Evolutionary conservation across 345 rosid species (phyloP).

Genomic region (Turritis glabra): DNA sequence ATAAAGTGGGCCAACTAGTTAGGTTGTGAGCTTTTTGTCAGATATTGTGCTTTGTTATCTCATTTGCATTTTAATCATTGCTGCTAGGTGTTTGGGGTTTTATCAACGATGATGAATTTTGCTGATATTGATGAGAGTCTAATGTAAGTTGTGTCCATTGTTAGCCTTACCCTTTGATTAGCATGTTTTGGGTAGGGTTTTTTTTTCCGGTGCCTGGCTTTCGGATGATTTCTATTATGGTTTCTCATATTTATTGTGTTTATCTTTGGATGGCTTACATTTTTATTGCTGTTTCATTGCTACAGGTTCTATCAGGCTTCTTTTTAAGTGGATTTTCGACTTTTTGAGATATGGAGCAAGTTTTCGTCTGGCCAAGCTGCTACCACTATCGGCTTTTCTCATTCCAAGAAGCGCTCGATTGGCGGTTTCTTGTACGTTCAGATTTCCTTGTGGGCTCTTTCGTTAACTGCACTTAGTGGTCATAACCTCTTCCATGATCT

Average conservation of each 20-base stretch:
- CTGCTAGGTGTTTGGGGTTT: not conserved
- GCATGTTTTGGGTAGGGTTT: not conserved
- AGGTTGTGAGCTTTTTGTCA: not conserved
- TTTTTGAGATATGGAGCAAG: slow-evolving; percentile 73
- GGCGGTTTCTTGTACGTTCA: slow-evolving; percentile 84
- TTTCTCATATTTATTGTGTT: not conserved
- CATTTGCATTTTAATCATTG: not conserved
- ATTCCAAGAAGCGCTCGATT: slow-evolving; percentile 86
- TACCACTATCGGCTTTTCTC: slow-evolving; percentile 60
- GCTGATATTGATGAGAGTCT: not conserved
- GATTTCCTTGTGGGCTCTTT: slow-evolving; percentile 85
- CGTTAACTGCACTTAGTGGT: slow-evolving; percentile 86
- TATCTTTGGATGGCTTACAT: not conserved
- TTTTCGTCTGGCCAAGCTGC: slow-evolving; percentile 65
- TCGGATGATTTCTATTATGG: not conserved
- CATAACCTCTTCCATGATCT: slow-evolving; percentile 45
- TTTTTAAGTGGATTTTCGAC: slow-evolving; percentile 42
- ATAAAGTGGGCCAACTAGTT: not conserved
- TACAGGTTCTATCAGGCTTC: slow-evolving; percentile 60
- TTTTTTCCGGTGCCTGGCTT: not conserved
- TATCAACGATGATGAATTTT: not conserved
- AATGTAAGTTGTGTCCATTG: slow-evolving; percentile 8
- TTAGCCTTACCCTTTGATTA: not conserved
- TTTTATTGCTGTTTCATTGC: slow-evolving; percentile 3
- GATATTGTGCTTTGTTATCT: not conserved